phyloP scores from a whole-genome alignment of 768 basidiomycete species.

The Mycena vulgaris region DNA sequence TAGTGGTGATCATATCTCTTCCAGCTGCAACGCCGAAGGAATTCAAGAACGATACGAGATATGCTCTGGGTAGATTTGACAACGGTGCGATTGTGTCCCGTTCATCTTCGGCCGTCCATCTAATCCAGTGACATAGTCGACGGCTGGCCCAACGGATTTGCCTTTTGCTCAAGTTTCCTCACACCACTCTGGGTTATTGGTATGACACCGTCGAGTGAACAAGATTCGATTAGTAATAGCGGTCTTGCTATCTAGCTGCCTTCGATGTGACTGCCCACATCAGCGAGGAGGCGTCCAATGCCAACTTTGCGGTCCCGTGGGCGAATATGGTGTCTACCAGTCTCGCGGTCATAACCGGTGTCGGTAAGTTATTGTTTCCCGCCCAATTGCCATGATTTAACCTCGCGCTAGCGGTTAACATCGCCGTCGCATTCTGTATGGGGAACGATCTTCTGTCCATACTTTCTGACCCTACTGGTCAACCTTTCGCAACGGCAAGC shows the following conservation, averaged over 20 bases:
- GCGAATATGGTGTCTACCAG: slow-evolving; percentile 62
- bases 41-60: slow-evolving; percentile 53
- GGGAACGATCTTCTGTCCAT: slow-evolving; percentile 60
- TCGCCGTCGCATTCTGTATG: slow-evolving; percentile 65
- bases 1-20: slow-evolving; percentile 55
- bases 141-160: slow-evolving; percentile 58
- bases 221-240: background rate
- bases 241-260: slow-evolving; percentile 17
- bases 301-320: slow-evolving; percentile 67
- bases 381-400: slow-evolving; percentile 42
- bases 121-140: slow-evolving; percentile 52
- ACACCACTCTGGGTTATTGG: slow-evolving; percentile 56
- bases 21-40: slow-evolving; percentile 55
- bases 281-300: slow-evolving; percentile 69
- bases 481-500: slow-evolving; percentile 59
- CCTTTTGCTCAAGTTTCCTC: slow-evolving; percentile 50
- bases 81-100: slow-evolving; percentile 45
- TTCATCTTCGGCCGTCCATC: slow-evolving; percentile 6
- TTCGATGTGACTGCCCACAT: slow-evolving; percentile 64
- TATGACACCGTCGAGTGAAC: slow-evolving; percentile 12
- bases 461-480: slow-evolving; percentile 52
- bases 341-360: slow-evolving; percentile 39
- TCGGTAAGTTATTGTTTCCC: background rate
- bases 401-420: slow-evolving; percentile 53
- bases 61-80: slow-evolving; percentile 53